phyloP scores from a whole-genome alignment of 768 basidiomycete genomes.

The Kwoniella europaea region DNA sequence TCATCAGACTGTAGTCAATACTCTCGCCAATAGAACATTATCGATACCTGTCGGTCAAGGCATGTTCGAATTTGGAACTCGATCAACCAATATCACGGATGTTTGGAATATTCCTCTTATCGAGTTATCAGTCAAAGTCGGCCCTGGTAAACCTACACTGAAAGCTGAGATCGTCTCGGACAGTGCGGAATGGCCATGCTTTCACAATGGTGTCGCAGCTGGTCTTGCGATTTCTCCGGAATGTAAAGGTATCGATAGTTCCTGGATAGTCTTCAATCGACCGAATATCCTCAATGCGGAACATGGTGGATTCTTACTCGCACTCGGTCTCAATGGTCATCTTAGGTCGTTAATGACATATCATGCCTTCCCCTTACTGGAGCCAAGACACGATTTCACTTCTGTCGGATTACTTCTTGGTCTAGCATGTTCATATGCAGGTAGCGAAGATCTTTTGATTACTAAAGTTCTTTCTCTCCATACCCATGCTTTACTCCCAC shows the following conservation, averaged over 20 bases:
- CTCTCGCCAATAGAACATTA: constrained; percentile 85
- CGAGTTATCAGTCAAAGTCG: constrained; percentile 56
- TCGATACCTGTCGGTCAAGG: constrained; percentile 87
- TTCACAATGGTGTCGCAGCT: constrained; percentile 95
- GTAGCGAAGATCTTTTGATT: constrained; percentile 81
- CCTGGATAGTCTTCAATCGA: constrained; percentile 93
- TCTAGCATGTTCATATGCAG: constrained; percentile 87
- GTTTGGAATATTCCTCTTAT: constrained; percentile 52
- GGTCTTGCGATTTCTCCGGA: constrained; percentile 80
- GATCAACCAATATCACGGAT: constrained; percentile 68
- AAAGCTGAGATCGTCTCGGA: constrained; percentile 75
- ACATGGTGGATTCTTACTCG: constrained; percentile 95
- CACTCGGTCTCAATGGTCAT: constrained; percentile 89
- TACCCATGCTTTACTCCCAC: constrained; percentile 87
- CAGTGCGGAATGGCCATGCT: constrained; percentile 87
- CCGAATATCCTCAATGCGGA: constrained; percentile 86
- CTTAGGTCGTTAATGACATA: constrained; percentile 86
- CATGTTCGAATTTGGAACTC: constrained; percentile 86
- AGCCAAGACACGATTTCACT: constrained; percentile 93
- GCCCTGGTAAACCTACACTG: constrained; percentile 50
- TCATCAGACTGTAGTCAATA: constrained; percentile 77
- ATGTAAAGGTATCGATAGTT: constrained; percentile 79
- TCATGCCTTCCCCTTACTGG: constrained; percentile 94
- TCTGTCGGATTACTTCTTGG: constrained; percentile 92
- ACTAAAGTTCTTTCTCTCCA: constrained; percentile 91